Conservation (phyloP, 371 early-diverging fungal species). For the Haplosporangium sp. region DNA sequence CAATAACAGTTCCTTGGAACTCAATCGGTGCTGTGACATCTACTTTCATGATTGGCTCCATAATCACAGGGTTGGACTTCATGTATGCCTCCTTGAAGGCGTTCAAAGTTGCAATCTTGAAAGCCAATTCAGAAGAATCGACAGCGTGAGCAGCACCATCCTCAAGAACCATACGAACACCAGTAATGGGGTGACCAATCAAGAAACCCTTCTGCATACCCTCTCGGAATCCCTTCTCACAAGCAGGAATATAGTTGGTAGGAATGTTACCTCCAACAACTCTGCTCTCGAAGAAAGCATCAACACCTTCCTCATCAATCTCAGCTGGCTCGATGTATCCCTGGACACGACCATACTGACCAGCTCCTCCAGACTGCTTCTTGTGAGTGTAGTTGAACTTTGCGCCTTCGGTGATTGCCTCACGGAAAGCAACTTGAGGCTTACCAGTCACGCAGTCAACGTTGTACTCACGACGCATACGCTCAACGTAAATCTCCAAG, state of each 20-base stretch:
- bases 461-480: slow-evolving; percentile 97
- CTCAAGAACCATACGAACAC: slow-evolving; percentile 90
- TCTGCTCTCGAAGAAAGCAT: slow-evolving; percentile 76
- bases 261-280: slow-evolving; percentile 97
- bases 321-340: slow-evolving; percentile 93
- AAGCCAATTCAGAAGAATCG: slow-evolving; percentile 97
- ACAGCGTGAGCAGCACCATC: slow-evolving; percentile 96
- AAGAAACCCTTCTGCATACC: slow-evolving; percentile 92
- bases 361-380: slow-evolving; percentile 98
- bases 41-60: slow-evolving; percentile 98
- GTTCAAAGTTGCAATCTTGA: slow-evolving; percentile 89
- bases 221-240: slow-evolving; percentile 96
- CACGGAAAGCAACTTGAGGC: slow-evolving; percentile 97
- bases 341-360: slow-evolving; percentile 94
- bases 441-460: slow-evolving; percentile 95
- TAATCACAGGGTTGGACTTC: slow-evolving; percentile 83
- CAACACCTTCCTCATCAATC: slow-evolving; percentile 69
- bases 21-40: slow-evolving; percentile 91
- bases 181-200: slow-evolving; percentile 92
- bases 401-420: slow-evolving; percentile 84
- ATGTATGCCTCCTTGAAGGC: slow-evolving; percentile 93
- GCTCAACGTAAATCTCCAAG: slow-evolving; percentile 95
- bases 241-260: slow-evolving; percentile 93
- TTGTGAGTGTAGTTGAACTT: slow-evolving; percentile 98
- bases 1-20: slow-evolving; percentile 95